phyloP scores from a whole-genome alignment of 108 stramenopile genomes.

The Cyclotella distinguenda region DNA sequence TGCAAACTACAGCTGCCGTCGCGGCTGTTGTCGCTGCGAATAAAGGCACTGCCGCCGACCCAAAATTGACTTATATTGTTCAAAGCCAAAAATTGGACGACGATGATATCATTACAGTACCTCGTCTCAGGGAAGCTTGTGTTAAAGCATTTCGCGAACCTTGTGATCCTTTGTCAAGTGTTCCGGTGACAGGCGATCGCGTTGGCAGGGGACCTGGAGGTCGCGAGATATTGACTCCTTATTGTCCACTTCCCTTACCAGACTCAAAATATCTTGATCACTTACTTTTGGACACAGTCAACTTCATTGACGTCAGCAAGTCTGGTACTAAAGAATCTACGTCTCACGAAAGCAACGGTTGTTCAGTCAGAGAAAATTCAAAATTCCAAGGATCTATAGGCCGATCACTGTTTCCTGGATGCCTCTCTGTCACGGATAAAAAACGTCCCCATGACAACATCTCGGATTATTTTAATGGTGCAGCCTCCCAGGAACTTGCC shows the following conservation, averaged over 20 bases:
- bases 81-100: slow-evolving; percentile 44
- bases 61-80: slow-evolving; percentile 19
- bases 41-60: slow-evolving; percentile 21
- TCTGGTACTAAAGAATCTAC: background rate
- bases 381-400: background rate
- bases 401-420: slow-evolving; percentile 34
- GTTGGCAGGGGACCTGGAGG: slow-evolving; percentile 17
- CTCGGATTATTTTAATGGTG: slow-evolving; percentile 68
- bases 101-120: slow-evolving; percentile 39
- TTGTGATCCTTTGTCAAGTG: slow-evolving; percentile 20
- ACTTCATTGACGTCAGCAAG: slow-evolving; percentile 41
- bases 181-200: background rate
- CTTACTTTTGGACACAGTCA: slow-evolving; percentile 53
- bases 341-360: no score
- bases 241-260: slow-evolving; percentile 58
- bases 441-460: slow-evolving; percentile 67
- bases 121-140: slow-evolving; percentile 32
- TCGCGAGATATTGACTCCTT: slow-evolving; percentile 12
- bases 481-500: slow-evolving; percentile 62
- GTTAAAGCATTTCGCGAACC: slow-evolving; percentile 36
- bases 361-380: background rate
- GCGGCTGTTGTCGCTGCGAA: slow-evolving; percentile 73
- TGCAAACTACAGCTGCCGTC: slow-evolving; percentile 75
- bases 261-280: slow-evolving; percentile 68
- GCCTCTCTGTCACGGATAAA: slow-evolving; percentile 56